Base-by-base conservation (phyloP, 2,329 filamentous ascomycete species). In the Aspergillus spinulosporus region DNA sequence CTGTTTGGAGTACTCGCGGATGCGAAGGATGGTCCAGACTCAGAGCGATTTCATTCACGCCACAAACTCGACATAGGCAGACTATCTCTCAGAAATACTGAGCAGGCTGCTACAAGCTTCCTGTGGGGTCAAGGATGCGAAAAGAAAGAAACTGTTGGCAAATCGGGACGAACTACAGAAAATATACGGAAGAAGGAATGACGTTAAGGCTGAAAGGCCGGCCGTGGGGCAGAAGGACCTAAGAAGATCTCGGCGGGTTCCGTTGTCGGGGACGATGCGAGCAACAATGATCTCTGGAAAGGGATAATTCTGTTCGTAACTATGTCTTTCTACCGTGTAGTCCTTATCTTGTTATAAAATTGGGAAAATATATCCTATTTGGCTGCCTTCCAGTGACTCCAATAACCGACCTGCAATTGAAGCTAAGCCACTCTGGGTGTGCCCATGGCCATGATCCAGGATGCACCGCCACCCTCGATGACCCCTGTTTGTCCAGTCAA, bases 391-490 rank as follows among this genome's bases (percentile, higher is more conserved):
- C 26, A 31, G 15, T 26, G 14, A 31, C 15, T 53, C 49, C 50
- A 45, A 57, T 36, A 15, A 51, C 42, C 49, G 54, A 31, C 46
- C 51, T 52, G 51, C 52, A 43, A 44, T 46, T 9, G 34, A 15
- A n/a, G 48, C 59, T 59, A 40, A 59, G 59, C 59, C 59, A 61
- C 59, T 49, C 42, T 46, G 49, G 48, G 14, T 43, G 31, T 26
- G 26, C 26, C 49, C 50, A 36, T 14, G 34, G 52, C 45, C 36
- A 7, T 21, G 9, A 40, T 42, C 40, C 21, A 21, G 36, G 32
- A 12, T 59, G 61, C 61, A 63, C 61, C 59, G 57, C 59, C 61
- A 63, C 59, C 26, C 48, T 54, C 44, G 29, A 45, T 40, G 37
- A 34, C 37, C 21, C 40, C 34, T 15, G 40, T 14, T 43, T 32